Evolutionary conservation across 2,329 filamentous ascomycete genomes (phyloP), one percentile per base, ranked within the genome.

Genomic region (Cadophora sp.): DNA sequence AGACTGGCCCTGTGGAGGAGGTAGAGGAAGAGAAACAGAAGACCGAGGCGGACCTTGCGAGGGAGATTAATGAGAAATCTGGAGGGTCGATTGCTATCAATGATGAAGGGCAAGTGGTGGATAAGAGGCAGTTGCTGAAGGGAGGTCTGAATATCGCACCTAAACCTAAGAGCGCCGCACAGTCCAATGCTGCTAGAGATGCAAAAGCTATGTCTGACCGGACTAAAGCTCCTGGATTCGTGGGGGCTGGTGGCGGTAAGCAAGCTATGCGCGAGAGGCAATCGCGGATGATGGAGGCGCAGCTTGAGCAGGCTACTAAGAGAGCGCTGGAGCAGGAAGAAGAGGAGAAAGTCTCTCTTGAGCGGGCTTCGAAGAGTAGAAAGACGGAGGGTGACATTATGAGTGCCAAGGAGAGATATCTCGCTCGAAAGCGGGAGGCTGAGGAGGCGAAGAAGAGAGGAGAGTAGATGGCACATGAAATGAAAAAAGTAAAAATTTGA

Each of bases 41-140:
- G 76, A 82, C 83, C 0, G 88, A 89, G 20, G 85, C 85, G 1
- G 86, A 94, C 41, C 74, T 89, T n/a, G 90, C 90, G 4, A 83
- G 82, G 58, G 89, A 92, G 73, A 84, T 93, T 62, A 90, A 89
- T 63, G 84, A 86, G 47, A 87, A 83, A 71, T 73, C 83, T 68
- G 87, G 81, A 70, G 88, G 80, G 0, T 81, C 82, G 3, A 85
- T 96, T 47, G 85, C 88, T 8, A 80, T 95, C 73, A 95, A 95
- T 74, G 92, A 96, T 68, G 92, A 96, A 47, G 92, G 92, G 0
- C 88, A 94, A 76, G 89, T 96, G 1, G 90, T 93, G 30, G 92
- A 96, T 77, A 95, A 94, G 81, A 84, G 92, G n/a, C 89, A 96
- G 77, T 82, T 96, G 9, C 84, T 96, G 7, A 85, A 82, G 56